phyloP scores from a whole-genome alignment of 2,329 filamentous ascomycete genomes.

The Macrophomina tecta region DNA sequence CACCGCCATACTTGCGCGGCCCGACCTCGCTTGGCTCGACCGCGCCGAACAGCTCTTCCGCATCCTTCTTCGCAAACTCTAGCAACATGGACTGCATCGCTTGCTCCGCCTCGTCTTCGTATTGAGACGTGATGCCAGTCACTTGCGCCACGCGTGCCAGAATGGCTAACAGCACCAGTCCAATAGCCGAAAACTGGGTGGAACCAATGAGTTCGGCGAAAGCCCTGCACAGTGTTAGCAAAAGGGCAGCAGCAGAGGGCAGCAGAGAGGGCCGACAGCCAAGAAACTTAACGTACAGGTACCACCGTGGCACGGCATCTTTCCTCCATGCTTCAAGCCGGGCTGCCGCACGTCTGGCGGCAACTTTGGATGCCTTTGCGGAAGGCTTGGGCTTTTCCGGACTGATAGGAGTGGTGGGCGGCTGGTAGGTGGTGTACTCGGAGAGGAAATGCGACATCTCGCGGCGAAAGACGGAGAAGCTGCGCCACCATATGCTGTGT shows the following conservation, averaged over 20 bases:
- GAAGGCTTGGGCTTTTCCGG: not conserved
- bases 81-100: constrained; percentile 52
- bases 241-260: not conserved
- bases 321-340: constrained; percentile 25
- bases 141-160: constrained; percentile 50
- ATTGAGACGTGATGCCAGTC: constrained; percentile 48
- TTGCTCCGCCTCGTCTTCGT: constrained; percentile 49
- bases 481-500: constrained; percentile 79
- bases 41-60: not conserved
- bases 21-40: not conserved
- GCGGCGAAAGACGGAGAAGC: constrained; percentile 73
- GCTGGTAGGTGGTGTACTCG: constrained; percentile 25
- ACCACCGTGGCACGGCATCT: constrained; percentile 42
- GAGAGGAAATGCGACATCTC: constrained; percentile 62
- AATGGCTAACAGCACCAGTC: constrained; percentile 51
- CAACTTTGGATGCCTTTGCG: constrained; percentile 7
- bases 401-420: constrained; percentile 28
- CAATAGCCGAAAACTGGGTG: constrained; percentile 53
- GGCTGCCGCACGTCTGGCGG: constrained; percentile 9
- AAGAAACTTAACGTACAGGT: constrained; percentile 38
- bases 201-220: constrained; percentile 55
- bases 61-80: constrained; percentile 19
- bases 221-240: constrained; percentile 35
- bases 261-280: not conserved
- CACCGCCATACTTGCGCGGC: not conserved